Conservation (phyloP, 345 rosid genomes). For the Chamaenerion angustifolium region DNA sequence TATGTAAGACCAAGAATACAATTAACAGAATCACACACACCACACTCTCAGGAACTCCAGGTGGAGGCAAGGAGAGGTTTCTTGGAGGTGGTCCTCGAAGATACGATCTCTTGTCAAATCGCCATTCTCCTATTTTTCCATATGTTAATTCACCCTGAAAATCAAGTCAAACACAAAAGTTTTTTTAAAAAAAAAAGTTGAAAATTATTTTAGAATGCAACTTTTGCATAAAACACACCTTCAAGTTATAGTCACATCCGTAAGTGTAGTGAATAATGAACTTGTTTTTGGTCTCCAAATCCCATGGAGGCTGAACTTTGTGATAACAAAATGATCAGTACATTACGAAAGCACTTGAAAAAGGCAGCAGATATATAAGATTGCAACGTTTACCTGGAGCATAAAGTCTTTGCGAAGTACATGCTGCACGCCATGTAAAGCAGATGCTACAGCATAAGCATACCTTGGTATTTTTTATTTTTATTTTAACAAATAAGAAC, state of each 20-base stretch:
- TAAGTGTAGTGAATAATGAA: slow-evolving; percentile 93
- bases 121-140: slow-evolving; percentile 86
- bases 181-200: not conserved
- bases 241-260: slow-evolving; percentile 81
- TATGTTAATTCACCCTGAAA: slow-evolving; percentile 28
- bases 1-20: not conserved
- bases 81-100: slow-evolving; percentile 63
- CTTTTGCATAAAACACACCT: slow-evolving; percentile 30
- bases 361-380: not conserved
- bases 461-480: slow-evolving; percentile 42
- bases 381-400: slow-evolving; percentile 57
- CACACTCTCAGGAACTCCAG: slow-evolving; percentile 92
- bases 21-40: slow-evolving; percentile 32
- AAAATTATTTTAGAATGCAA: not conserved
- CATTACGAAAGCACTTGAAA: slow-evolving; percentile 4
- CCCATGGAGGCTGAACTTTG: slow-evolving; percentile 93
- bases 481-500: slow-evolving; percentile 5
- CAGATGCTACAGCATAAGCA: slow-evolving; percentile 96
- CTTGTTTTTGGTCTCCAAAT: slow-evolving; percentile 44
- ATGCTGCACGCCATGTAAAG: slow-evolving; percentile 83
- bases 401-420: slow-evolving; percentile 77
- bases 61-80: slow-evolving; percentile 80
- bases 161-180: not conserved
- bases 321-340: slow-evolving; percentile 8
- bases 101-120: slow-evolving; percentile 87